Percentiles rank a stretch among this genome's conserved stretches.
phyloP scores from a whole-genome alignment of 2,329 filamentous ascomycete genomes.

The Trichoderma polysporum region DNA sequence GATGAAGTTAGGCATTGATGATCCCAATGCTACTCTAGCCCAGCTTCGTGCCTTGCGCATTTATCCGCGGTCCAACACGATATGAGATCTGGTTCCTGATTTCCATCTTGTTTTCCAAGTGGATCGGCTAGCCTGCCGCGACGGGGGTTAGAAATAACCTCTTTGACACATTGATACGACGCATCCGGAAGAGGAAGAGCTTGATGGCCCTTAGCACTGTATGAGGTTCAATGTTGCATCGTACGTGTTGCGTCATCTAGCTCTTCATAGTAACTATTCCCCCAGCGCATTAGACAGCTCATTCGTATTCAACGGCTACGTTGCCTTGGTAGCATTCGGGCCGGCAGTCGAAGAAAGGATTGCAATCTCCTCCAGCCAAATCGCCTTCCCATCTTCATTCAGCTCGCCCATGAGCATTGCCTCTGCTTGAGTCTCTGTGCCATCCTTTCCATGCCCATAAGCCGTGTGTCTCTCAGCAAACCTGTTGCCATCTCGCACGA shows the following conservation, averaged over 20 bases:
- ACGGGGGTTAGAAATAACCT: too few species aligned
- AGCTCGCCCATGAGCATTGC: background rate
- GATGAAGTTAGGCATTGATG: background rate
- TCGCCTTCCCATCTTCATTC: background rate
- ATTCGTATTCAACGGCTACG: background rate
- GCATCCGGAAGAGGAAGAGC: too few species aligned
- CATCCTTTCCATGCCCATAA: background rate
- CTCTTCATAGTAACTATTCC: background rate
- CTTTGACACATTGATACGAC: too few species aligned
- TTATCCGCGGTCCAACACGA: too few species aligned
- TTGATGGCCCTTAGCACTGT: too few species aligned
- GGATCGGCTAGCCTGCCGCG: too few species aligned
- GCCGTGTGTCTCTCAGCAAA: constrained; percentile 13
- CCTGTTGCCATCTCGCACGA: constrained; percentile 8
- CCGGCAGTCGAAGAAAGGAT: background rate
- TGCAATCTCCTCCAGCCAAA: constrained; percentile 7
- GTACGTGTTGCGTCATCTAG: too few species aligned
- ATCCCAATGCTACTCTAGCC: too few species aligned
- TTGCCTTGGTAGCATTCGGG: background rate
- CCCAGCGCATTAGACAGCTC: background rate
- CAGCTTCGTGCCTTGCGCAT: too few species aligned
- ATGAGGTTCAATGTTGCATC: too few species aligned
- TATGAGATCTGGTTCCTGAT: too few species aligned
- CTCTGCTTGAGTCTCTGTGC: background rate
- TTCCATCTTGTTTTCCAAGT: too few species aligned